Evolutionary conservation across 108 stramenopile species (phyloP), one percentile per base, ranked within the genome.

Genomic region (Pseudonitzschia multiseries): DNA sequence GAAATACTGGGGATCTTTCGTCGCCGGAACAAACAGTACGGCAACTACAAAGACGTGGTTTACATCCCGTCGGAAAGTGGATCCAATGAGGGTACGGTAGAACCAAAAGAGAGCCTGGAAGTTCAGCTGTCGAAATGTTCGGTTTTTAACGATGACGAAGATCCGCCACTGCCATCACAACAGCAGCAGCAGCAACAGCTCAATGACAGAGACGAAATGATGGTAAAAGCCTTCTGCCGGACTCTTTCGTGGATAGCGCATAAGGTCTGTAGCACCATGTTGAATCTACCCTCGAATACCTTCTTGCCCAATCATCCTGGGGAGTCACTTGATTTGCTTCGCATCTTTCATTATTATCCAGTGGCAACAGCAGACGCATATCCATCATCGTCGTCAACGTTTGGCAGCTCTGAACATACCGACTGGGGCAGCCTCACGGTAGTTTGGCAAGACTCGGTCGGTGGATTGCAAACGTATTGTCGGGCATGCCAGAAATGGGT

Each of bases 381-480:
- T 51, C 18, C 54, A 28, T 41, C 33, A 14, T 8, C 41, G 36
- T 24, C 32, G 21, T 44, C 36, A 20, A 9, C 42, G 40, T 60
- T 90, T 53, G 92, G 92, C 26, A 87, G 86, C 42, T 87, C 82
- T 14, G 80, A 88, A 4, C 92, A 93, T 67, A 87, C 84, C 18
- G 92, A 93, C 79, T 93, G 92, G 92, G 92, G 92, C 2, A 77
- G 78, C 31, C 73, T 84, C 43, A 93, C 92, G 28, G 81, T 90
- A 14, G 92, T 93, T n/a, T 93, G 89, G 89, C 92, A 93, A 79
- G 92, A 93, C 76, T 52, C 66, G 33, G 79, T 77, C 24, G 89
- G 92, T 46, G 92, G 92, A 54, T 79, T 93, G 75, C 86, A 93
- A 75, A 89, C 89, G 0, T 89, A 88, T 62, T 93, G 92, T 74